Conservation (phyloP, 2,329 filamentous ascomycete species). For the Simplicillium sp. region DNA sequence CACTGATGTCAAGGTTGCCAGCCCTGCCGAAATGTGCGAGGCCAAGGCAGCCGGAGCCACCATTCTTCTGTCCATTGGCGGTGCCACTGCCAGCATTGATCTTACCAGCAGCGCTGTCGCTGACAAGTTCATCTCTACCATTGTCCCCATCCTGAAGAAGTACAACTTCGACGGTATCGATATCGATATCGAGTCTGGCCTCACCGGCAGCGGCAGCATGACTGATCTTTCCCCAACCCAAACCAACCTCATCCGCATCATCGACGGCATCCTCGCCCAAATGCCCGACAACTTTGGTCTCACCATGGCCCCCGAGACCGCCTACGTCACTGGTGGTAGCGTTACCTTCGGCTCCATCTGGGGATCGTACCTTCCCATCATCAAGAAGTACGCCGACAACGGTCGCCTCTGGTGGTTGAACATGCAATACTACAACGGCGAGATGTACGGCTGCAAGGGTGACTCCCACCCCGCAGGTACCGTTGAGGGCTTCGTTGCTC, state of each 20-base stretch:
- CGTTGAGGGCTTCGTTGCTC: conserved; percentile 21
- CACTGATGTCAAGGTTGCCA: conserved; percentile 17
- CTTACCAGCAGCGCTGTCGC: conserved; percentile 20
- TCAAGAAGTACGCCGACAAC: conserved; percentile 25
- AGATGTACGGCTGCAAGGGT: conserved; percentile 23
- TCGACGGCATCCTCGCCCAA: conserved; percentile 24
- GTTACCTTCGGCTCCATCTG: conserved; percentile 22
- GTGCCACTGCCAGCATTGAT: conserved; percentile 21
- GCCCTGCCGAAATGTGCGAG: conserved; percentile 20
- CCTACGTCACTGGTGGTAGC: conserved; percentile 23
- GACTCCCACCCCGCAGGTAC: conserved; percentile 21
- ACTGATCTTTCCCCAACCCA: conserved; percentile 20
- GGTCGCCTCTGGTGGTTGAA: conserved; percentile 26
- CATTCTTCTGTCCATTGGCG: conserved; percentile 23
- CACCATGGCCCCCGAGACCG: conserved; percentile 33
- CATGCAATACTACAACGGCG: conserved; percentile 28
- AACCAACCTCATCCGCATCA: conserved; percentile 23
- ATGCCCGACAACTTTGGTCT: conserved; percentile 51
- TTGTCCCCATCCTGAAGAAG: conserved; percentile 22
- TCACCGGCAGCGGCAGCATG: conserved; percentile 20
- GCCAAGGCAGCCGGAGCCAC: conserved; percentile 23
- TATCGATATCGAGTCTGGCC: conserved; percentile 23
- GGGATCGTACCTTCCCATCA: conserved; percentile 25
- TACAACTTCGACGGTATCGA: conserved; percentile 27
- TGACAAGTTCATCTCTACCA: conserved; percentile 22